Conservation (phyloP, 768 basidiomycete species). For the Rhodotorula kratochvilovae region DNA sequence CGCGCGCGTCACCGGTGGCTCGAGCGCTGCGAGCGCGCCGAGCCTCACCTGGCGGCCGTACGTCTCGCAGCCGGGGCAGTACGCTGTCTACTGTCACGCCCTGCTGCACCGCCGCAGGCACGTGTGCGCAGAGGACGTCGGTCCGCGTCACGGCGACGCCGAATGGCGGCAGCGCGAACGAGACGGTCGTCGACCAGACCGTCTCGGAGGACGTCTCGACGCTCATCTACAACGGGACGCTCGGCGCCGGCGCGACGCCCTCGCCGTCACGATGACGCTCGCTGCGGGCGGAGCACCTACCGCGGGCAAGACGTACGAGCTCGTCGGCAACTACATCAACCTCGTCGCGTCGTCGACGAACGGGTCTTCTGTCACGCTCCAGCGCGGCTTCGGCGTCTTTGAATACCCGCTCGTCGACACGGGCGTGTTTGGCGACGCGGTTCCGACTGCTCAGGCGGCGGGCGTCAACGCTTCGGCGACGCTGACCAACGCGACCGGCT, state of each 20-base stretch:
- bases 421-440: conserved; percentile 47
- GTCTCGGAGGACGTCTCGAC: conserved; percentile 60
- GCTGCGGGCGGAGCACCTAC: conserved; percentile 60
- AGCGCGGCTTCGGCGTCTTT: conserved; percentile 73
- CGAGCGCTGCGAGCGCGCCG: conserved; percentile 61
- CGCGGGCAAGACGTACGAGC: conserved; percentile 63
- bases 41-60: conserved; percentile 85
- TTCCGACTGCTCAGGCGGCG: conserved; percentile 6
- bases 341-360: conserved; percentile 61
- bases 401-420: conserved; percentile 67
- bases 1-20: conserved; percentile 63
- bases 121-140: conserved; percentile 72
- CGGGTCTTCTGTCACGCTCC: conserved; percentile 40
- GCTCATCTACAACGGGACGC: conserved; percentile 73
- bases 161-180: conserved; percentile 67
- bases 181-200: conserved; percentile 69
- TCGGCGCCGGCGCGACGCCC: conserved; percentile 63
- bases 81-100: conserved; percentile 79
- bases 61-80: conserved; percentile 80
- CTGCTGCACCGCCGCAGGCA: conserved; percentile 73
- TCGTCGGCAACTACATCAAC: conserved; percentile 84
- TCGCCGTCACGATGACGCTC: conserved; percentile 70
- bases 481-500: conserved; percentile 34
- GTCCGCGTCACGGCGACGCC: conserved; percentile 67
- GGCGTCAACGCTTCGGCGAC: conserved; percentile 23